Evolutionary conservation across 2,329 filamentous ascomycete species (phyloP), one percentile per base, ranked within the genome.

Genomic region (Diaporthe citri): DNA sequence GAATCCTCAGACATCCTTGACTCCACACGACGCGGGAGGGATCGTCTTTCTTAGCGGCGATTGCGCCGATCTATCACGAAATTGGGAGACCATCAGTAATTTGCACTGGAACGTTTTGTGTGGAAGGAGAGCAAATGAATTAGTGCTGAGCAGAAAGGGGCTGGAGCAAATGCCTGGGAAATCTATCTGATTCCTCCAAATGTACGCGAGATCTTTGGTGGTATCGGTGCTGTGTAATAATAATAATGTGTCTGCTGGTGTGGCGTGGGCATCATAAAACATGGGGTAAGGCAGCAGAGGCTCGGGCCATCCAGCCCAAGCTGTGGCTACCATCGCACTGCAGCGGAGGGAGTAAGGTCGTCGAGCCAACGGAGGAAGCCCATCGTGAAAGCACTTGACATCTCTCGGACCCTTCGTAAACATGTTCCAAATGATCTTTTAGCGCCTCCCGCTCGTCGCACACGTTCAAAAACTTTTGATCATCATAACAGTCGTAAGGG

Each of bases 1-100:
- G 56, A 71, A 48, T 52, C 64, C 67, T 60, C 60, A 57, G 51
- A 51, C 57, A 64, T 43, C 34, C 59, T 72, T 55, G 56, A 52
- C 48, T 52, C 57, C 57, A 62, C 34, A 55, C 48, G n/a, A 43
- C n/a, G 57, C 43, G 57, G 57, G 57, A 60, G 70, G 59, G 55
- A 62, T 43, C 72, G 55, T 72, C 52, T 59, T 64, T 51, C 48
- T 75, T 78, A 76, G 70, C 71, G 77, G 72, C 76, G 77, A 39
- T 36, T 7, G 48, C 52, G 75, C 75, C 76, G 77, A 75, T 78
- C 77, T 76, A 78, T 80, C 76, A 77, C 79, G 78, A 59, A 76
- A 76, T 76, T 25, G 36, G 60, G 55, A 66, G 28, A 71, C 28
- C 64, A 76, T 78, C 71, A 77, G 77, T 78, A 76, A 73, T 46